Conservation (phyloP, 225 moss, liverwort and hornwort genomes). For the Climacium dendroides region DNA sequence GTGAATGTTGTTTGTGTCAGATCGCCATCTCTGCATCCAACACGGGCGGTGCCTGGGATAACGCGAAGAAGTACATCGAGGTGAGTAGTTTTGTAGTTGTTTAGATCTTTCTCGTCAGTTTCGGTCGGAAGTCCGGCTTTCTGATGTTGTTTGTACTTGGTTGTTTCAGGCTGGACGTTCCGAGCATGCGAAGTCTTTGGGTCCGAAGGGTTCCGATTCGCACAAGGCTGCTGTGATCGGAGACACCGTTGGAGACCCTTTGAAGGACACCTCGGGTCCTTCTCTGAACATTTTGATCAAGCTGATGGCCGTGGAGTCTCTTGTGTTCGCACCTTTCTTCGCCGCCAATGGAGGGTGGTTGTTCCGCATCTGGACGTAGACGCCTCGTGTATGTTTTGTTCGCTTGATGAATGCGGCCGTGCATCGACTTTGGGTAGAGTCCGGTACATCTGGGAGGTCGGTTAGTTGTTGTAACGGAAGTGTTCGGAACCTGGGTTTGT, state of each 20-base stretch:
- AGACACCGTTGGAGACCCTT: conserved; percentile 60
- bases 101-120: neutral
- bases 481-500: neutral
- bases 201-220: conserved; percentile 54
- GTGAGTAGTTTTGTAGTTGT: neutral
- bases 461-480: neutral
- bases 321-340: conserved; percentile 55
- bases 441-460: neutral
- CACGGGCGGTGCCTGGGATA: conserved; percentile 67
- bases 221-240: conserved; percentile 56
- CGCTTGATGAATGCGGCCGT: neutral
- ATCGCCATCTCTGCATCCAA: conserved; percentile 58
- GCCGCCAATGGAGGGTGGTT: conserved; percentile 44
- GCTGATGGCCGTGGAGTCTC: conserved; percentile 53
- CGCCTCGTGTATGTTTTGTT: neutral
- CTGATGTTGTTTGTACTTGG: neutral
- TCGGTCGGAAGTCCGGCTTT: neutral
- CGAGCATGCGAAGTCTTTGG: conserved; percentile 40
- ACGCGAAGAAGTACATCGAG: conserved; percentile 71
- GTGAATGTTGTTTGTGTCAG: neutral
- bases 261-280: conserved; percentile 61
- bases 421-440: neutral
- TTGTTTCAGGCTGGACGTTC: conserved; percentile 39
- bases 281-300: conserved; percentile 59
- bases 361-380: conserved; percentile 35